phyloP scores from a whole-genome alignment of 1,284 basidiomycete genomes.

The Amylostereum areolatum region DNA sequence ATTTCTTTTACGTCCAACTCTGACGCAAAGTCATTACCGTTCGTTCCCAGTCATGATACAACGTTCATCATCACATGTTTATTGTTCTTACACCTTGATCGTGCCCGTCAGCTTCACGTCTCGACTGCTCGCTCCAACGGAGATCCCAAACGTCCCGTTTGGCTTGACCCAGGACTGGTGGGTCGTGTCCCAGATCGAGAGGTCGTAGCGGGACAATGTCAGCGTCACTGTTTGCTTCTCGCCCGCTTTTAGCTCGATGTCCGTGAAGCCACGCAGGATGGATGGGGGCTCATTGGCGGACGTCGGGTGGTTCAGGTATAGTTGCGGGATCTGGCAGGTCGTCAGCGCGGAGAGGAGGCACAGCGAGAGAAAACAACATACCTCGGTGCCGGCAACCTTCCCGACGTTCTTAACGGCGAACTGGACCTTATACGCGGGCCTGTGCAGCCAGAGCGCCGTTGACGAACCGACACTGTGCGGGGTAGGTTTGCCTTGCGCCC shows the following conservation, averaged over 20 bases:
- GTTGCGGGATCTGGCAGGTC: slow-evolving; percentile 31
- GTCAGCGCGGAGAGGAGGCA: background rate
- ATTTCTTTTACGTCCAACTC: too few relatives aligned
- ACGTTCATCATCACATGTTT: too few relatives aligned
- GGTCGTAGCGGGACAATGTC: slow-evolving; percentile 35
- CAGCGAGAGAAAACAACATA: slow-evolving; percentile 10
- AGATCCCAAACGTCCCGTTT: slow-evolving; percentile 35
- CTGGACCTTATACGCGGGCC: slow-evolving; percentile 19
- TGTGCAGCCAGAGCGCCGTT: slow-evolving; percentile 16
- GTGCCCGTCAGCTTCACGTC: slow-evolving; percentile 30
- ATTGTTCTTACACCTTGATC: slow-evolving; percentile 7
- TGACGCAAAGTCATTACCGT: too few relatives aligned
- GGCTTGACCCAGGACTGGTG: slow-evolving; percentile 50
- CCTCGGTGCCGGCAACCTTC: slow-evolving; percentile 19
- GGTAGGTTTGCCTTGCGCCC: slow-evolving; percentile 29
- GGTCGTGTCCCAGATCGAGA: slow-evolving; percentile 41
- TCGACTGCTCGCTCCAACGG: slow-evolving; percentile 49
- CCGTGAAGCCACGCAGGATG: slow-evolving; percentile 39
- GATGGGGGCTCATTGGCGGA: slow-evolving; percentile 35
- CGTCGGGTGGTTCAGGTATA: slow-evolving; percentile 37
- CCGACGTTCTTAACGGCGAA: slow-evolving; percentile 28
- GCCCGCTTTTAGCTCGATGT: slow-evolving; percentile 32
- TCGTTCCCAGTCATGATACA: too few relatives aligned
- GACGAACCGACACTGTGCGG: slow-evolving; percentile 14
- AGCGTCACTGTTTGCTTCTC: slow-evolving; percentile 29